Evolutionary conservation across 352 stramenopile genomes (phyloP), one percentile per base, ranked within the genome.

Genomic region (Pythium dissimile): DNA sequence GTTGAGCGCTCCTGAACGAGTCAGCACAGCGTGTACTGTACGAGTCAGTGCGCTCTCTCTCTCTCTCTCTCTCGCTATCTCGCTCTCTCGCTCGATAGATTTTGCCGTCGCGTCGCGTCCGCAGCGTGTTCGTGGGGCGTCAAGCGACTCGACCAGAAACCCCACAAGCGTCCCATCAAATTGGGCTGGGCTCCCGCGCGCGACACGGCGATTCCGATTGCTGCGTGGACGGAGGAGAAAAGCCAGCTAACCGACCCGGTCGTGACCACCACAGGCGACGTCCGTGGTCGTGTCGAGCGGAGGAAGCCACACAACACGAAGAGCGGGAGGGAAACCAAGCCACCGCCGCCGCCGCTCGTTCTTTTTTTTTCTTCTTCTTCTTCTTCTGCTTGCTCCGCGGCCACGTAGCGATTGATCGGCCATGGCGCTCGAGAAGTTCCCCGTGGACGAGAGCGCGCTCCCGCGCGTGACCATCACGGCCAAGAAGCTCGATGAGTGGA

Each of bases 401-500:
- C n/a, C n/a, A n/a, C n/a, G n/a, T n/a, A n/a, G n/a, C n/a, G n/a
- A n/a, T 12, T 5, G n/a, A 51, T 9, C 12, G 1, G 39, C 11
- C 34, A 65, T 65, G 62, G 50, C 45, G 43, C 47, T 69, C 10
- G 54, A 69, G 27, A 62, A 58, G 27, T 69, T 69, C 51, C 62
- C 62, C 23, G 62, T 69, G 20, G 54, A 64, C 39, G 62, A 69
- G 21, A 46, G 54, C 38, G 62, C 62, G n/a, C 26, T 76, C 18
- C 68, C 68, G 16, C 61, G 65, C 57, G 57, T 70, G 41, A 58
- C 34, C 23, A 69, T 66, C 47, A 55, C 57, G 13, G 32, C 32
- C 21, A 46, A 50, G 41, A 56, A 47, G 23, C 34, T 80, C 11
- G 43, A 59, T 12, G 59, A 62, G 15, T 80, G 71, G 71, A 61